A percentile compares a stretch with the other conserved stretches of the same genome.
These are phyloP conservation scores for Chamaenerion angustifolium DNA, from an alignment of 345 rosid species.

Conservation along the genomic window DNA sequence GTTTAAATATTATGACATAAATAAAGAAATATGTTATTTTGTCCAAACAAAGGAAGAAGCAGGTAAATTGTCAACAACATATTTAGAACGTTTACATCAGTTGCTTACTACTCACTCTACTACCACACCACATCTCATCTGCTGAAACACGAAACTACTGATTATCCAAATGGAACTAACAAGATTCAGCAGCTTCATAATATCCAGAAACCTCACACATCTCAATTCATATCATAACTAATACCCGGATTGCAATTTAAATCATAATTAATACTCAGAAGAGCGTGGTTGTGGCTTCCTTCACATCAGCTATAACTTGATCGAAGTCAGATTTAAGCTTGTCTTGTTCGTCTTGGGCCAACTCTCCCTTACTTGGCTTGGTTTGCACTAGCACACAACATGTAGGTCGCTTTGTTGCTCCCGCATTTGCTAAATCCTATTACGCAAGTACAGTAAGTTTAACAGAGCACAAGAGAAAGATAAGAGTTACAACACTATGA, in stretches of 20 bases:
- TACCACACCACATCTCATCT: no score
- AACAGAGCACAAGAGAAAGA: not conserved
- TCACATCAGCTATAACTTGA: conserved; percentile 48
- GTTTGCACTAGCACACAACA: conserved; percentile 82
- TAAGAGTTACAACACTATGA: not conserved
- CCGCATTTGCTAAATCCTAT: conserved; percentile 93
- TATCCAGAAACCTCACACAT: not conserved
- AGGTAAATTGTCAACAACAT: no score
- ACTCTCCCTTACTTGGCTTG: conserved; percentile 76
- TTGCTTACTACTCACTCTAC: no score
- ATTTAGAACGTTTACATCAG: no score
- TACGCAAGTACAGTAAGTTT: not conserved
- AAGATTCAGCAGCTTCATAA: not conserved
- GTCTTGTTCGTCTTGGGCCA: conserved; percentile 44
- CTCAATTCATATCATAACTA: no score
- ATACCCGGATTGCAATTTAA: conserved; percentile 7
- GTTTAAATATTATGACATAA: no score
- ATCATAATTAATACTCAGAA: conserved; percentile 9
- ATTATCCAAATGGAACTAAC: no score
- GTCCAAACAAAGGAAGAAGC: no score
- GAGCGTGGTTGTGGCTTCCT: conserved; percentile 47
- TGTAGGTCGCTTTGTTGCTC: conserved; percentile 86
- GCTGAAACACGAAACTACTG: no score
- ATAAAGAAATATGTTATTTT: no score
- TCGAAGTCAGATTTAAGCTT: conserved; percentile 50